A percentile compares a stretch with the other conserved stretches of the same genome.
These are phyloP conservation scores for Pseudogymnoascus sp. DNA, from an alignment of 2,329 filamentous ascomycete genomes.

Conservation along the genomic window DNA sequence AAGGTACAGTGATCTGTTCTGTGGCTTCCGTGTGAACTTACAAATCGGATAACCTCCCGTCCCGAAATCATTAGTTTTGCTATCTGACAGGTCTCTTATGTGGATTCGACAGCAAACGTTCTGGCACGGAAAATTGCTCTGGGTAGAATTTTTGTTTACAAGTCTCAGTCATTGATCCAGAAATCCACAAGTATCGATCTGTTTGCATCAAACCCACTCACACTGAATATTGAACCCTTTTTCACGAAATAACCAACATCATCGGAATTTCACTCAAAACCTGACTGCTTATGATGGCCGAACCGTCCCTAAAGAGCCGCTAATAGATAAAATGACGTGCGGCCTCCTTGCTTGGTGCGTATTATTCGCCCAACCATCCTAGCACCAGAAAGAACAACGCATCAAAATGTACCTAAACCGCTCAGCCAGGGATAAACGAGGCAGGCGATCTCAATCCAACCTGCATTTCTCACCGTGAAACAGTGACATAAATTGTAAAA, in stretches of 20 bases:
- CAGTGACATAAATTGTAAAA: conserved; percentile 5
- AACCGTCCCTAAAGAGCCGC: background rate
- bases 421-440: background rate
- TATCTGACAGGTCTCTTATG: conserved; percentile 6
- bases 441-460: conserved; percentile 4
- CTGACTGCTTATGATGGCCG: background rate
- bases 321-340: background rate
- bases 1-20: background rate
- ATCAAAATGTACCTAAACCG: conserved; percentile 1
- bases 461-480: conserved; percentile 7
- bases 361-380: background rate
- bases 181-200: background rate
- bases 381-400: conserved; percentile 6
- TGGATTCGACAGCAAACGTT: background rate
- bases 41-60: conserved; percentile 2
- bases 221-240: conserved; percentile 5
- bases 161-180: background rate
- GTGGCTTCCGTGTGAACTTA: background rate
- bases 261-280: background rate
- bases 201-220: background rate
- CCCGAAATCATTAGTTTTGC: conserved; percentile 4
- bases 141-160: background rate
- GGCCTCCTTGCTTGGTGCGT: background rate
- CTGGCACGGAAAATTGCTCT: background rate
- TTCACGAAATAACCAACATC: background rate